These are phyloP conservation scores for Leavenworthia alabamica DNA, from an alignment of 345 rosid genomes.

Conservation along the genomic window DNA sequence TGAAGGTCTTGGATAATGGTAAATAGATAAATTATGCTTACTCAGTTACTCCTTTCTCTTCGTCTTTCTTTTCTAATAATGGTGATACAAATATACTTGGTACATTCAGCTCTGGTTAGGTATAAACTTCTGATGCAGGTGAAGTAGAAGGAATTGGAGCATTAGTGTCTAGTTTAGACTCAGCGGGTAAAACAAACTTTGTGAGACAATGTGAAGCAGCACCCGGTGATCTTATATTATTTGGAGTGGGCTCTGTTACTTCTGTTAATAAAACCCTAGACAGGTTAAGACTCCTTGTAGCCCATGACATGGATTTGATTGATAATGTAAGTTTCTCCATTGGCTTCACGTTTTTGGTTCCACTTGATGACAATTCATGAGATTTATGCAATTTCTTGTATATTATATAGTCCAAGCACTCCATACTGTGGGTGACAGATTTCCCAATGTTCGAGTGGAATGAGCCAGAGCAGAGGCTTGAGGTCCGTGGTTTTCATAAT, in stretches of 20 bases:
- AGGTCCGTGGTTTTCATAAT: slow-evolving; percentile 46
- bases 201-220: slow-evolving; percentile 58
- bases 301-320: slow-evolving; percentile 66
- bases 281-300: slow-evolving; percentile 62
- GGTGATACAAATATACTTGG: neutral
- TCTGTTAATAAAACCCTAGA: slow-evolving; percentile 77
- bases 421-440: slow-evolving; percentile 93
- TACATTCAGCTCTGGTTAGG: neutral
- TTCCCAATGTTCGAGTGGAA: slow-evolving; percentile 99
- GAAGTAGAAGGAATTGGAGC: slow-evolving; percentile 77
- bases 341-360: neutral
- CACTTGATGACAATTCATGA: neutral
- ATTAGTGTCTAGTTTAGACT: slow-evolving; percentile 65
- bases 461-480: slow-evolving; percentile 74
- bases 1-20: slow-evolving; percentile 89
- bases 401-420: slow-evolving; percentile 59
- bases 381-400: slow-evolving; percentile 9
- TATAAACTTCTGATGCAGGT: slow-evolving; percentile 20
- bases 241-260: slow-evolving; percentile 71
- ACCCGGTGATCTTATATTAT: slow-evolving; percentile 83
- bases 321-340: slow-evolving; percentile 53
- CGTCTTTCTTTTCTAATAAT: neutral
- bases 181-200: slow-evolving; percentile 38
- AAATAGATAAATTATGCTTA: slow-evolving; percentile 20
- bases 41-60: neutral